phyloP scores from a whole-genome alignment of 768 basidiomycete genomes.

The Cystoderma amianthinum region DNA sequence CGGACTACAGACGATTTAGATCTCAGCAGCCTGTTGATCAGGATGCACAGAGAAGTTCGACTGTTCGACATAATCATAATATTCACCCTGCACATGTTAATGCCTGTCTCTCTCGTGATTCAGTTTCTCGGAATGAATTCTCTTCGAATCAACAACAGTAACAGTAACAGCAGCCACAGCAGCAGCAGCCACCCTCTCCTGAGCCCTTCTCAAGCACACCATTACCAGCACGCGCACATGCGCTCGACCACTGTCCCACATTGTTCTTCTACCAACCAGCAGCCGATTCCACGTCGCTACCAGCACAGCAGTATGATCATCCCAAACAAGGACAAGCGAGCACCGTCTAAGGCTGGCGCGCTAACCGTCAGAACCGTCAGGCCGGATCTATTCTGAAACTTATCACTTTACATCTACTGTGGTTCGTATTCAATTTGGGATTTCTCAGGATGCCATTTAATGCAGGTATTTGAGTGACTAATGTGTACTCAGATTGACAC shows the following conservation, averaged over 20 bases:
- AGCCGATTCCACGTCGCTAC: conserved; percentile 31
- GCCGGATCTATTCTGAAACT: too few relatives aligned
- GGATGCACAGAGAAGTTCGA: neutral
- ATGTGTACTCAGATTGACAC: too few relatives aligned
- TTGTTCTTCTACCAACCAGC: conserved; percentile 19
- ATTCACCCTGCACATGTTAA: conserved; percentile 19
- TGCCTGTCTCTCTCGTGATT: conserved; percentile 17
- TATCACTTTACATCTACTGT: too few relatives aligned
- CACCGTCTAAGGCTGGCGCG: too few relatives aligned
- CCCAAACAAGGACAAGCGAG: too few relatives aligned
- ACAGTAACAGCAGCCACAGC: conserved; percentile 14
- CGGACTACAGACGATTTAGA: conserved; percentile 6
- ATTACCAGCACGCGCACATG: conserved; percentile 29
- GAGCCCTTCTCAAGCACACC: conserved; percentile 4
- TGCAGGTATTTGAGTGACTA: too few relatives aligned
- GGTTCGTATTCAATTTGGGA: too few relatives aligned
- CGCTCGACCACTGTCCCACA: conserved; percentile 40
- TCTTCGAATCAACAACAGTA: conserved; percentile 5
- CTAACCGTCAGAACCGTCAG: too few relatives aligned
- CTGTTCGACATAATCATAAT: conserved; percentile 10
- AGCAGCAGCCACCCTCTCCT: conserved; percentile 7
- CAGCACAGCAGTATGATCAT: conserved; percentile 45
- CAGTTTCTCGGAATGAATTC: conserved; percentile 3
- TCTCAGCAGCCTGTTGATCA: conserved; percentile 2
- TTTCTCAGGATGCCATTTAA: too few relatives aligned